phyloP scores from a whole-genome alignment of 352 stramenopile species.

The Pythium graminicola region DNA sequence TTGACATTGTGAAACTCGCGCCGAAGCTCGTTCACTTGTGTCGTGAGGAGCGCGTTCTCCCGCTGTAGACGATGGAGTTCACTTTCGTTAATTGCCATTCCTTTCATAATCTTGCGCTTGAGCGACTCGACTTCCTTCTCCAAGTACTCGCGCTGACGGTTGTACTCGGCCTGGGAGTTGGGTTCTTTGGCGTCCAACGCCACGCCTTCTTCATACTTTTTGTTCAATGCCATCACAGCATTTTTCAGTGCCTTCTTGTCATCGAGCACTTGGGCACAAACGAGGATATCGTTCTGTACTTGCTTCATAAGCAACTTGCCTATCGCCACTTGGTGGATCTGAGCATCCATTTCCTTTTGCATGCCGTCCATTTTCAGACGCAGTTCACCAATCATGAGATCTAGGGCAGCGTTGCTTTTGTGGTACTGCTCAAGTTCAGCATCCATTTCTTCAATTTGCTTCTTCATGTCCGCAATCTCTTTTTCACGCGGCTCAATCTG shows the following conservation, averaged over 20 bases:
- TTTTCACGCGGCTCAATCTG: constrained; percentile 94
- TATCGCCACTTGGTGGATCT: constrained; percentile 56
- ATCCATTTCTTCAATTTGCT: constrained; percentile 95
- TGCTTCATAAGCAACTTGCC: constrained; percentile 67
- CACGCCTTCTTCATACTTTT: constrained; percentile 79
- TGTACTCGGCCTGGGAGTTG: constrained; percentile 89
- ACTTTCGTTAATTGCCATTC: constrained; percentile 76
- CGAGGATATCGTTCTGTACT: constrained; percentile 69
- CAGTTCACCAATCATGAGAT: constrained; percentile 93
- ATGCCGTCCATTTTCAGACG: constrained; percentile 91
- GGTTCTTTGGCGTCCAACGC: constrained; percentile 71
- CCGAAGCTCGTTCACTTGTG: constrained; percentile 76
- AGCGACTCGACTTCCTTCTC: constrained; percentile 86
- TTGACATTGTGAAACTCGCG: constrained; percentile 75
- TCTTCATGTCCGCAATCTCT: constrained; percentile 93
- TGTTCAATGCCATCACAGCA: constrained; percentile 75
- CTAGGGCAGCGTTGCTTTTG: constrained; percentile 91
- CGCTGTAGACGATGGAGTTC: constrained; percentile 74
- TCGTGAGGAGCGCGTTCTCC: constrained; percentile 76
- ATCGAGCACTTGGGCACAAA: constrained; percentile 64
- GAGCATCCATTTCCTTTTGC: constrained; percentile 75
- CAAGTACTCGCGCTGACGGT: constrained; percentile 88
- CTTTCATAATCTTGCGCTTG: constrained; percentile 89
- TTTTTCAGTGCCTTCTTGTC: constrained; percentile 76
- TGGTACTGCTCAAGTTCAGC: constrained; percentile 93